Conservation (phyloP, 805 yeast genomes). For the Ogataea paraovalis region DNA sequence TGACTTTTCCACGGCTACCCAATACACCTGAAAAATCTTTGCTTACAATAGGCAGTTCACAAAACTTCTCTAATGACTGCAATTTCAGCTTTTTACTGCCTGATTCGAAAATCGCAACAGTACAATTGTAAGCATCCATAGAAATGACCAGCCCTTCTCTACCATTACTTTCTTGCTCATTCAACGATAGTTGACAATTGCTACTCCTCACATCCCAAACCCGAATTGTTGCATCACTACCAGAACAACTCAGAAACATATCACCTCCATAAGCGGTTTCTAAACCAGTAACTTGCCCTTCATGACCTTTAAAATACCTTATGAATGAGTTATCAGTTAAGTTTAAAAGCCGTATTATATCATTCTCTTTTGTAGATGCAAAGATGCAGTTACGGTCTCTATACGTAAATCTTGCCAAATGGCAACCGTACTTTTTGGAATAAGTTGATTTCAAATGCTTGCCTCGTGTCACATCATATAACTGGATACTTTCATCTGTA, state of each 20-base stretch:
- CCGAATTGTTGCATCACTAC: conserved; percentile 69
- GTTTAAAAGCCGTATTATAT: conserved; percentile 70
- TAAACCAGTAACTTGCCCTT: conserved; percentile 64
- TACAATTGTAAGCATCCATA: conserved; percentile 79
- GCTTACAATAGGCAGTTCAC: conserved; percentile 51
- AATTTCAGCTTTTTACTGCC: conserved; percentile 45
- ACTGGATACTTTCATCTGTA: conserved; percentile 75
- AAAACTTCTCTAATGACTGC: conserved; percentile 58
- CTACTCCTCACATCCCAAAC: conserved; percentile 81
- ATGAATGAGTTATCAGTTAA: conserved; percentile 74
- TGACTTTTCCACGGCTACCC: conserved; percentile 2
- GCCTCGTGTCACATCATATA: conserved; percentile 74
- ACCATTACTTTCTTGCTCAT: not conserved
- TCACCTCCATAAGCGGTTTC: conserved; percentile 72
- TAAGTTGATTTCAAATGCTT: conserved; percentile 62
- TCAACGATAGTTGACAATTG: conserved; percentile 58
- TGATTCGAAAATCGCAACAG: conserved; percentile 63
- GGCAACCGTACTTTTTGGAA: conserved; percentile 90
- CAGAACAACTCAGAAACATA: conserved; percentile 59
- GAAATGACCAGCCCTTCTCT: conserved; percentile 38
- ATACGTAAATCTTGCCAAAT: conserved; percentile 80
- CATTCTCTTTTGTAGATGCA: conserved; percentile 78
- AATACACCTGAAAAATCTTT: conserved; percentile 33
- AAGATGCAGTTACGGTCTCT: conserved; percentile 55
- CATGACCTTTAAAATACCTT: conserved; percentile 86